Base-by-base conservation (phyloP, 2,329 filamentous ascomycete genomes). In the Sporothrix humicola region DNA sequence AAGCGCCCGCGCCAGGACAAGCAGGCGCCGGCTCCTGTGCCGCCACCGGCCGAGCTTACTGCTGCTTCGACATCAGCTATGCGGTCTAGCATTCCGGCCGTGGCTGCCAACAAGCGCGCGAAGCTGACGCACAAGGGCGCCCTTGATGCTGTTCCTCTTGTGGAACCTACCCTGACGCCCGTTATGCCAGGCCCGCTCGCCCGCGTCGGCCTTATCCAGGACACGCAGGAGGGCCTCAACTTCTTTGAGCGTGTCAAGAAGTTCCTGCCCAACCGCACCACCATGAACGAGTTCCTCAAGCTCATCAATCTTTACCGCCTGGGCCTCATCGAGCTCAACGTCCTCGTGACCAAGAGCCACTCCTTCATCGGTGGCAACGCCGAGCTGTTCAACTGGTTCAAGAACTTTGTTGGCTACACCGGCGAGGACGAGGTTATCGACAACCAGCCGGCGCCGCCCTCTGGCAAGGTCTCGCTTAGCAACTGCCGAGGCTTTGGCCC, bases 221-320 rank as follows among this genome's bases (percentile, higher is more conserved):
- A 94, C 0, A 92, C 88, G 31, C 88, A 91, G 72, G 95, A 98
- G 73, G 95, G 98, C 79, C 87, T 98, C 71, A 90, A 90, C 1
- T 98, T 98, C 83, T 99, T 99, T 78, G 96, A 99, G 75, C 91
- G 94, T 8, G 94, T 96, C 20, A 98, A 98, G 87, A 99, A 99
- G 82, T 95, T 92, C 79, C 93, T 99, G 73, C 91, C 92, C 75
- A 98, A 98, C 81, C 93, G 97, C 81, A 92, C 93, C 73, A 92
- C 92, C 2, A 97, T 97, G 87, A 95, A 93, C 78, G 96, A 99
- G 81, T 99, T 99, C 82, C 84, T 99, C 76, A 99, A 99, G 84
- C 89, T 99, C 7, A 96, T 95, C 85, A 99, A 98, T 78, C 87
- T 99, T 44, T 99, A 94, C 84, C 96, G 93, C 26, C 93, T 97